Evolutionary conservation across 208 protist species (phyloP), one percentile per base, ranked within the genome.

Genomic region (Trypanosoma conorhini): DNA sequence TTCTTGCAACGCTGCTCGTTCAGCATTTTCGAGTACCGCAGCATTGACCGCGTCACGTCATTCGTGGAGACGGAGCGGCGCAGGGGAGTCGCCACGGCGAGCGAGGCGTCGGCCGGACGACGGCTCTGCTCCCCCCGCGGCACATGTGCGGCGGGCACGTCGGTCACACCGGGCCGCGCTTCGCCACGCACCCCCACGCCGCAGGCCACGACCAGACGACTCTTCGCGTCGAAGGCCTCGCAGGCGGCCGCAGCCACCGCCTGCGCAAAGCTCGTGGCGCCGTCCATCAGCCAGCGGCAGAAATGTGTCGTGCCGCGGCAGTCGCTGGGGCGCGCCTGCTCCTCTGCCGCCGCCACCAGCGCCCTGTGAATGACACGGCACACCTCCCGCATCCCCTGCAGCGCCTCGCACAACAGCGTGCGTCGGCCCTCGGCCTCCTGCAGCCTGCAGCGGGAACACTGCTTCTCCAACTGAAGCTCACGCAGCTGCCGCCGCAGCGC

Each of bases 41-140:
- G 59, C 55, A 91, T 69, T 8, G 80, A 84, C 72, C 79, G 74
- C 5, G 79, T 79, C 30, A 91, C 57, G 33, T 86, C 86, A 13
- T 50, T 13, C 24, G 52, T 56, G 1, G 52, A 62, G 21, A 60
- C 33, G 5, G 51, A 26, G 42, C 63, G 63, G 24, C 51, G 63
- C 9, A 35, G 26, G 4, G 13, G 52, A 22, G 1, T 7, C 30
- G 26, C n/a, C 1, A 21, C 42, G 9, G 42, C 5, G 42, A 12
- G 42, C 42, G 42, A 3, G 42, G 9, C 42, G 17, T 19, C 42
- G 1, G 42, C 8, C 8, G 17, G 1, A 46, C 1, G 42, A 3
- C 15, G 42, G 42, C 17, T 3, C 42, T 3, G 17, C 42, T 19
- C 15, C 42, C 42, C 42, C 9, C 42, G 42, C 9, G 15, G 42